Evolutionary conservation across 2,329 filamentous ascomycete species (phyloP).

Genomic region (Colletotrichum somersetense): DNA sequence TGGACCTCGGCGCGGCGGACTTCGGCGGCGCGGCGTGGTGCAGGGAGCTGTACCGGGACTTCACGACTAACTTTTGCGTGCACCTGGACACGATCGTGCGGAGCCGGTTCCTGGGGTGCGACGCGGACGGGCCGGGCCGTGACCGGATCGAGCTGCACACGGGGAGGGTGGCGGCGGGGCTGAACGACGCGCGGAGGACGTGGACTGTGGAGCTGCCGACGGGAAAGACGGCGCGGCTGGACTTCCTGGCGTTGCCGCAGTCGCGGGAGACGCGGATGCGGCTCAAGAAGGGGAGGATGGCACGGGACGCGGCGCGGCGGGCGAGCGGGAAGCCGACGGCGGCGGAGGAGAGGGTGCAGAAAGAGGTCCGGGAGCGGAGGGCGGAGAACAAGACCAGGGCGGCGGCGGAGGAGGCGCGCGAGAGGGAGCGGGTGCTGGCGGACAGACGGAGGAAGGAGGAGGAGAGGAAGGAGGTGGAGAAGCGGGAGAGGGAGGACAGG

Average conservation of each 20-base stretch:
- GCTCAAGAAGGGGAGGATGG: not conserved
- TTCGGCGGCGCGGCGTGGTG: not conserved
- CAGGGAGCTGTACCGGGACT: slow-evolving; percentile 20
- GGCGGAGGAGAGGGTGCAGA: slow-evolving; percentile 19
- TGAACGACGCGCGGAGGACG: slow-evolving; percentile 10
- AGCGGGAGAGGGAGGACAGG: slow-evolving; percentile 3
- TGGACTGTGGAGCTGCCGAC: slow-evolving; percentile 22
- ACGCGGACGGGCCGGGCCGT: not conserved
- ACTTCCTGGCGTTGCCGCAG: slow-evolving; percentile 31
- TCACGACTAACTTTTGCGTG: slow-evolving; percentile 38
- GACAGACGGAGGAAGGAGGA: slow-evolving; percentile 1
- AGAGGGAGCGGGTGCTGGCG: slow-evolving; percentile 1
- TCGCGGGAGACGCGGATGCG: slow-evolving; percentile 21
- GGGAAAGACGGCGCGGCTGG: slow-evolving; percentile 13
- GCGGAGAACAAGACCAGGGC: not conserved
- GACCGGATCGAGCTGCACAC: slow-evolving; percentile 7
- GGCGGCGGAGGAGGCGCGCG: not conserved
- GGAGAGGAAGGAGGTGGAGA: slow-evolving; percentile 5
- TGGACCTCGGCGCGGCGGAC: not conserved
- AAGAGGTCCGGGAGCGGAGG: not conserved
- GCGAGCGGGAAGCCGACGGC: slow-evolving; percentile 6
- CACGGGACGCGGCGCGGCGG: slow-evolving; percentile 1
- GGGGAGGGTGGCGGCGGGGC: not conserved
- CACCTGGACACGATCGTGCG: slow-evolving; percentile 21
- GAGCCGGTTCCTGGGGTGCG: slow-evolving; percentile 16